These are phyloP conservation scores for Penicillium sp. DNA, from an alignment of 2,329 filamentous ascomycete genomes.

Conservation along the genomic window DNA sequence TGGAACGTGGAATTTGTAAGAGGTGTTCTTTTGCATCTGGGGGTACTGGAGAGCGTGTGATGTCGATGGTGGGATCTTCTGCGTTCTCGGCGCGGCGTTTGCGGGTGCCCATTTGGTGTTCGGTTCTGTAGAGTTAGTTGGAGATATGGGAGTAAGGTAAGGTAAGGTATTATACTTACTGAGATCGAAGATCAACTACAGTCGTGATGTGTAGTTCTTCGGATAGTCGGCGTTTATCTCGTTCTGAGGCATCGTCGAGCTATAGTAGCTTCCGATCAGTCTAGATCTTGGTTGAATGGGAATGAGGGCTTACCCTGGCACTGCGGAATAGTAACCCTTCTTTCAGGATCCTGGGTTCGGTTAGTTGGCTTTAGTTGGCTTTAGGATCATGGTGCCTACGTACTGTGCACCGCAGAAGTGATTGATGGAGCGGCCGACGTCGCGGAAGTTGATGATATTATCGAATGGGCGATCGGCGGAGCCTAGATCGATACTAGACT, in stretches of 20 bases:
- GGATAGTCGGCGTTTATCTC: constrained; percentile 58
- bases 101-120: constrained; percentile 63
- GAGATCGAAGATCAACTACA: constrained; percentile 73
- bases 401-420: constrained; percentile 53
- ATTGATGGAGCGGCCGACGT: constrained; percentile 67
- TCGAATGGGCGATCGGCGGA: constrained; percentile 44
- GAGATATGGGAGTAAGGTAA: too few relatives aligned
- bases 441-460: constrained; percentile 68
- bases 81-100: constrained; percentile 49
- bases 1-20: constrained; percentile 58
- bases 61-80: constrained; percentile 3
- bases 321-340: constrained; percentile 65
- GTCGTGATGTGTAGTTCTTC: constrained; percentile 61
- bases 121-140: constrained; percentile 51
- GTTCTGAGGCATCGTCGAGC: constrained; percentile 63
- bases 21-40: constrained; percentile 51
- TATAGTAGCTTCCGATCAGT: constrained; percentile 6
- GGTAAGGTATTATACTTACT: too few relatives aligned
- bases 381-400: constrained; percentile 10
- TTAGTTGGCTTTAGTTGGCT: not conserved
- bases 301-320: constrained; percentile 53
- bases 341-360: constrained; percentile 43
- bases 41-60: constrained; percentile 39
- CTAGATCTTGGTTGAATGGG: not conserved
- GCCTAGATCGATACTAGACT: constrained; percentile 31